Base-by-base conservation (phyloP, 1,284 basidiomycete species). In the Anthracocystis setariae region DNA sequence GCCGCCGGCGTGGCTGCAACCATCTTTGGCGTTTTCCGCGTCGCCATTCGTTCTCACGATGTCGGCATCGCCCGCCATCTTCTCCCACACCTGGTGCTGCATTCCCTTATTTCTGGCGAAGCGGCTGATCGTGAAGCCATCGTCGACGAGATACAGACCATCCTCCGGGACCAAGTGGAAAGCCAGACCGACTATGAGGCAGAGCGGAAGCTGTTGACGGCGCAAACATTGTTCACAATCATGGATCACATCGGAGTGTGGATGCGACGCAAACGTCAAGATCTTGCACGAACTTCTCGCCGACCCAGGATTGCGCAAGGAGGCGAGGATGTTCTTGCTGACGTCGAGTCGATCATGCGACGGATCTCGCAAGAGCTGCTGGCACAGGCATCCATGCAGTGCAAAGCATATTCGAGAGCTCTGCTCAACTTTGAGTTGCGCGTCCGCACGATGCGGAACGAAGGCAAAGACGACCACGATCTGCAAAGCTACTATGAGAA, bases 241-340 rank as follows among this genome's bases (percentile, higher is more conserved):
- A 89, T 99, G 84, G 96, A 99, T 78, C 95, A 98, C 79, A 86
- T 98, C 9, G 94, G 90, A 82, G 91, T 90, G 77, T 98, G 93
- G 90, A 88, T 94, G 46, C 89, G 86, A 29, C 70, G 76, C 13
- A 83, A 85, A 52, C 82, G 84, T 8, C 86, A 59, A 55, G 77
- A 67, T 62, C 75, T 69, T 25, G 55, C 65, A 5, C 53, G 59
- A 21, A 56, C 64, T 3, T 74, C 52, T 25, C 67, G 63, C 40
- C 51, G 57, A 37, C 68, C 65, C 17, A 51, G 51, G 24, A 54
- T 59, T 45, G 55, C 54, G 17, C 42, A 38, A 21, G 68, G 68
- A 15, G 76, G 65, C 27, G 76, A 79, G 32, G 80, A 72, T 39
- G 76, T 66, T 35, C 50, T 80, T 5, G 45, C 69, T 44, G 58